These are phyloP conservation scores for Parascedosporium putredinis DNA, from an alignment of 2,329 filamentous ascomycete genomes.

Conservation along the genomic window DNA sequence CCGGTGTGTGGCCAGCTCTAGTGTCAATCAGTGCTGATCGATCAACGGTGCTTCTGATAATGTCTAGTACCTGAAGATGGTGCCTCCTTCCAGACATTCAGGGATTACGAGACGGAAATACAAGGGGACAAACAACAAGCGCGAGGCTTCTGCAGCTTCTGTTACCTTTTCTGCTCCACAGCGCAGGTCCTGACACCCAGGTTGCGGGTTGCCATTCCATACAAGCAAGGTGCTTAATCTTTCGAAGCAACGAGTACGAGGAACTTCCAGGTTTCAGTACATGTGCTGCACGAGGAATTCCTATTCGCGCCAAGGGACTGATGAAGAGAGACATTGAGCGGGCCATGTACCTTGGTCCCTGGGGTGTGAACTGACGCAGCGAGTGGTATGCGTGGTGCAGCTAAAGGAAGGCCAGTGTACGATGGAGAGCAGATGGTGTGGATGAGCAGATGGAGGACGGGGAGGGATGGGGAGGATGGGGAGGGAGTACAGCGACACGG, in stretches of 20 bases:
- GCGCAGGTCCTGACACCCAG: background rate
- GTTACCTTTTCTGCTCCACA: background rate
- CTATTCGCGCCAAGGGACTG: background rate
- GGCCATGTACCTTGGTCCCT: background rate
- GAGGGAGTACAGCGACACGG: background rate
- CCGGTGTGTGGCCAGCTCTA: background rate
- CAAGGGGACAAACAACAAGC: conserved; percentile 1
- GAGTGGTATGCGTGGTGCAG: background rate
- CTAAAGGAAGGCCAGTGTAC: background rate
- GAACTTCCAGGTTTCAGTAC: background rate
- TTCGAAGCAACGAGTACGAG: background rate
- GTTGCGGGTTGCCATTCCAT: background rate
- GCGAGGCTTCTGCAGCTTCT: background rate
- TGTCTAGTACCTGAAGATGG: background rate
- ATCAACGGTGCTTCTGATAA: background rate
- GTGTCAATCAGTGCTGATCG: background rate
- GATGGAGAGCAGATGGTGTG: background rate
- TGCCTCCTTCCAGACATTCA: background rate
- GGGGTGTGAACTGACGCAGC: background rate
- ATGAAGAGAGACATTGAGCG: background rate
- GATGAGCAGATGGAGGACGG: too few relatives aligned
- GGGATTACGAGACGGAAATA: conserved; percentile 2
- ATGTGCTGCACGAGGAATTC: background rate
- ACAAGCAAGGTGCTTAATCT: background rate
- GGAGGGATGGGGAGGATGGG: too few relatives aligned